These are phyloP conservation scores for Globisporangium parvum DNA, from an alignment of 352 stramenopile species.

Conservation along the genomic window DNA sequence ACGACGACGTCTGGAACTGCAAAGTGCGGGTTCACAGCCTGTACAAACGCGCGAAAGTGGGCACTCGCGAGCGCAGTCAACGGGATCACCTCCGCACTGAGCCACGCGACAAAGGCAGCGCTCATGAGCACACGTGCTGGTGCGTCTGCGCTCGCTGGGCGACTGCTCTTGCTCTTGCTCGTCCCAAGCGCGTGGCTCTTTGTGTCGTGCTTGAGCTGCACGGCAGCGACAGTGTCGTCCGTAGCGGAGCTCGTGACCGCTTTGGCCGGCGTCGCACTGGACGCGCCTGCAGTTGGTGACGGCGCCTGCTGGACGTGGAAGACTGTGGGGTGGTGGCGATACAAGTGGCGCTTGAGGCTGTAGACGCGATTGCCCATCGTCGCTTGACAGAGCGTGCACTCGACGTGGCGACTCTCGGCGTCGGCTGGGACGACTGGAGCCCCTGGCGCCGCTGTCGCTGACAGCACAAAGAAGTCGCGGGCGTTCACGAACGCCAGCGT, in stretches of 20 bases:
- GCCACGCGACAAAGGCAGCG: constrained; percentile 36
- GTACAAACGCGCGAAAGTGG: constrained; percentile 31
- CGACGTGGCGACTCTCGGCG: constrained; percentile 22
- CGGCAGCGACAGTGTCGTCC: not conserved
- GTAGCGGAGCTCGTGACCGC: not conserved
- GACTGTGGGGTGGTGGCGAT: constrained; percentile 35
- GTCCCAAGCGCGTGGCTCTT: not conserved
- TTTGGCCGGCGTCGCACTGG: not conserved
- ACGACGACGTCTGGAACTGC: constrained; percentile 31
- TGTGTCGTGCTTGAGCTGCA: no score
- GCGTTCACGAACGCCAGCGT: constrained; percentile 39
- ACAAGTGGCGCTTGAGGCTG: constrained; percentile 44
- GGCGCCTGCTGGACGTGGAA: constrained; percentile 18
- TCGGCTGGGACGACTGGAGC: not conserved
- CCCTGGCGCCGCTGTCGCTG: not conserved
- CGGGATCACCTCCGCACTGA: constrained; percentile 38
- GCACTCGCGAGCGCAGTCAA: constrained; percentile 33
- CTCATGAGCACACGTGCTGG: constrained; percentile 10
- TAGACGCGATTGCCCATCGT: constrained; percentile 38
- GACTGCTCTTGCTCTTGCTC: not conserved
- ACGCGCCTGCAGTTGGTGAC: not conserved
- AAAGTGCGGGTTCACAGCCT: constrained; percentile 33
- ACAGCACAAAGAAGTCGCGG: constrained; percentile 39
- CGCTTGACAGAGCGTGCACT: constrained; percentile 42
- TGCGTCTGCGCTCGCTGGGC: not conserved